A percentile compares a stretch with the other conserved stretches of the same genome.
These are phyloP conservation scores for Cytidiella melzeri DNA, from an alignment of 768 basidiomycete species.

Conservation along the genomic window DNA sequence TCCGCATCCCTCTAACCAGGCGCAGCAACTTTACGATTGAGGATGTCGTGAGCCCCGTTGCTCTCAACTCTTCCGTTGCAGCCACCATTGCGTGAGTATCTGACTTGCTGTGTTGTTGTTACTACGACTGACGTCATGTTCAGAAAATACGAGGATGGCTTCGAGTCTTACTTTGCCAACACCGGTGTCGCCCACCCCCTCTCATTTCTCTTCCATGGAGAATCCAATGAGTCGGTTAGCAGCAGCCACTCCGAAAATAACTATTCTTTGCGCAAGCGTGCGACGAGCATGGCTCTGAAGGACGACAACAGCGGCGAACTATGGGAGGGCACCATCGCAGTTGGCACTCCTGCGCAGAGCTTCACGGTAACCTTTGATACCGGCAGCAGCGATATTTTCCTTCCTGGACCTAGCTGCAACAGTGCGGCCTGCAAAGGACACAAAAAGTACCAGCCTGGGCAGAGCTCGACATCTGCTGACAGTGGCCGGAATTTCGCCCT, in stretches of 20 bases:
- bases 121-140: neutral
- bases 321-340: constrained; percentile 41
- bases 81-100: neutral
- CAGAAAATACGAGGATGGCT: constrained; percentile 40
- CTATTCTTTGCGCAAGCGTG: neutral
- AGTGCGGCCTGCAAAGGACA: constrained; percentile 32
- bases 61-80: neutral
- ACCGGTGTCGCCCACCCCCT: constrained; percentile 36
- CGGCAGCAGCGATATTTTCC: constrained; percentile 45
- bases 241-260: neutral
- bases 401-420: constrained; percentile 33
- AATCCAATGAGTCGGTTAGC: neutral
- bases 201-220: constrained; percentile 3
- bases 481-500: constrained; percentile 33
- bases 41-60: neutral
- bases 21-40: neutral
- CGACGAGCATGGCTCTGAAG: constrained; percentile 27
- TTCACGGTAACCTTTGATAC: constrained; percentile 35
- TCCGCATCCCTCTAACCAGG: neutral
- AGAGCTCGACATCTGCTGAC: constrained; percentile 33
- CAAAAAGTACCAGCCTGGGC: constrained; percentile 29
- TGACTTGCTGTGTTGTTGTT: too few species aligned
- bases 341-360: constrained; percentile 40
- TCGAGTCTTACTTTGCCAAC: constrained; percentile 39
- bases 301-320: constrained; percentile 30